Base-by-base conservation (phyloP, 2,329 filamentous ascomycete genomes). In the Alternaria incomplexa region DNA sequence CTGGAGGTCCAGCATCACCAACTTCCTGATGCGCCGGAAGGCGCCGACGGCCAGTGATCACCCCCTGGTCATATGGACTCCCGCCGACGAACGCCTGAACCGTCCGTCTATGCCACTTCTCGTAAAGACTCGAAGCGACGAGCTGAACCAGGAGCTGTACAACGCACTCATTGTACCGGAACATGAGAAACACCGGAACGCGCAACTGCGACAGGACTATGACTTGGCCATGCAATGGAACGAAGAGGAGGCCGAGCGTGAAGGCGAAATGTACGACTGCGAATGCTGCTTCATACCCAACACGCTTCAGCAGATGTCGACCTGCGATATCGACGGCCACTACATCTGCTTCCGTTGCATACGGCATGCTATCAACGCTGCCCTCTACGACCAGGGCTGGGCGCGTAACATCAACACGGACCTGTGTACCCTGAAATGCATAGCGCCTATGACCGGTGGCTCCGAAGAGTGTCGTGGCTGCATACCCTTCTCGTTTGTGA, bases 301-400 rank as follows among this genome's bases (percentile, higher is more conserved):
- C 13, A 83, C 90, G 0, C 93, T 94, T 66, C 91, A 95, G 77
- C 88, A 92, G 72, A 86, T 94, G 61, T 88, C 91, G 0, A 86
- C 87, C n/a, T 96, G 92, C 81, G 87, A 87, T 73, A 80, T 84
- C 30, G 85, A 87, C 3, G 89, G 88, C 2, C 92, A 96, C 80
- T 87, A 92, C 75, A 85, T 95, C 58, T 96, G 92, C 81, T 90
- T 94, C 80, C 87, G 88, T 48, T 98, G 96, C 79, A 90, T 98
- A 54, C 90, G 90, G 66, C 89, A 91, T 67, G 90, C 93, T 11
- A 86, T 95, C 62, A 91, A 90, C 53, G 95, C 98, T 77, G 93
- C 94, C 2, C 83, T 98, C 0, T 98, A 97, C 76, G 96, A 96
- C 0, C 96, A 98, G 78, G 93, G 93, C 56, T 97, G 95, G 93